Evolutionary conservation across 352 stramenopile genomes (phyloP).

Genomic region (Phytophthora aleatoria): DNA sequence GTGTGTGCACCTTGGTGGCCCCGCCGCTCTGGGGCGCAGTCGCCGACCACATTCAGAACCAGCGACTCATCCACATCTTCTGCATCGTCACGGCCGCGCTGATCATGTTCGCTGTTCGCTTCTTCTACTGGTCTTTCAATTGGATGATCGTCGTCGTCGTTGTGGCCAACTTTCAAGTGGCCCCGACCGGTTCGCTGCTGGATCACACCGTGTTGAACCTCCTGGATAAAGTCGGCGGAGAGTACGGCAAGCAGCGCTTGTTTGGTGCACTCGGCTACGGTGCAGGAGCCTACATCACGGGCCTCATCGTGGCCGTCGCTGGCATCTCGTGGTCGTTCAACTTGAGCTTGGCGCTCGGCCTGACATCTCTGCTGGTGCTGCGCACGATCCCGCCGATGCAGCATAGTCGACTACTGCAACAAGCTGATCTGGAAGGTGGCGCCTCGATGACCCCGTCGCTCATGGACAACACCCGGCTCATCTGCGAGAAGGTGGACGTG

Average conservation of each 20-base stretch:
- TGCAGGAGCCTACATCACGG: constrained; percentile 66
- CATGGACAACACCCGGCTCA: constrained; percentile 33
- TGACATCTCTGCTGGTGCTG: constrained; percentile 68
- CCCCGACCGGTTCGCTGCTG: constrained; percentile 63
- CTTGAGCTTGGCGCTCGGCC: constrained; percentile 51
- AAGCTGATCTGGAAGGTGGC: constrained; percentile 28
- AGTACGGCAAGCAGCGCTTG: constrained; percentile 86
- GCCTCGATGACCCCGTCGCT: constrained; percentile 43
- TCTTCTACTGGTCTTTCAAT: constrained; percentile 57
- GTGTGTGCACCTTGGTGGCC: constrained; percentile 66
- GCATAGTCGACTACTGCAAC: constrained; percentile 29
- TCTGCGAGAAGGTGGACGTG: constrained; percentile 58
- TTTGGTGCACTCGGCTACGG: constrained; percentile 80
- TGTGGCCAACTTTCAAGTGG: constrained; percentile 66
- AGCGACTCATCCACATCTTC: constrained; percentile 65
- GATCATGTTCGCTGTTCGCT: constrained; percentile 63
- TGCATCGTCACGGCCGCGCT: constrained; percentile 64
- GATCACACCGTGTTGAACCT: constrained; percentile 77
- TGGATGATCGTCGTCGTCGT: constrained; percentile 57
- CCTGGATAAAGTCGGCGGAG: constrained; percentile 65
- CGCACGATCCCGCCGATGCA: constrained; percentile 63
- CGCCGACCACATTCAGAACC: constrained; percentile 67
- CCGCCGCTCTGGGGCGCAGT: constrained; percentile 79
- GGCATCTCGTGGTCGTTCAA: constrained; percentile 85
- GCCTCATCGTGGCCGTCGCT: constrained; percentile 54